These are phyloP conservation scores for Teratosphaeria zuluensis DNA, from an alignment of 2,329 filamentous ascomycete genomes.

Conservation along the genomic window DNA sequence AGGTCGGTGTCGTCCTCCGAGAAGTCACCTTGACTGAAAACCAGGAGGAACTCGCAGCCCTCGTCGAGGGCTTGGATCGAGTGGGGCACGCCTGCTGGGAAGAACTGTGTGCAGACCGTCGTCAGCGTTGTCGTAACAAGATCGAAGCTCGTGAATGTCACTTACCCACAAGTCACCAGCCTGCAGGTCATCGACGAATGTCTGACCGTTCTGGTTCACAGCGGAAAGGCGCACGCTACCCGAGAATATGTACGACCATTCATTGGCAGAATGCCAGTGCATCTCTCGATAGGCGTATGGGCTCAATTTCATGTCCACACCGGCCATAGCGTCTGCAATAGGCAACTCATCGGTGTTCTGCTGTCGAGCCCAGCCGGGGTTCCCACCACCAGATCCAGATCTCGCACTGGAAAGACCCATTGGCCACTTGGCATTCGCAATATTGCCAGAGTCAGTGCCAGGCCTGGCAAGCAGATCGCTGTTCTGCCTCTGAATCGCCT, in stretches of 20 bases:
- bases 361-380: constrained; percentile 60
- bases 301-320: constrained; percentile 31
- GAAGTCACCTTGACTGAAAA: constrained; percentile 51
- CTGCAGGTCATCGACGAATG: not conserved
- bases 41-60: constrained; percentile 49
- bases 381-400: constrained; percentile 44
- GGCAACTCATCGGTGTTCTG: constrained; percentile 53
- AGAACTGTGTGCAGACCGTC: constrained; percentile 4
- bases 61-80: constrained; percentile 28
- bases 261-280: constrained; percentile 26
- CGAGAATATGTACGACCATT: constrained; percentile 24
- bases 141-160: not conserved
- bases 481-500: constrained; percentile 29
- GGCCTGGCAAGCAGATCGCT: constrained; percentile 31
- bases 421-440: constrained; percentile 32
- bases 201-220: not conserved
- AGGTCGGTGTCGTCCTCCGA: constrained; percentile 53
- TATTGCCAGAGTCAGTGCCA: constrained; percentile 29
- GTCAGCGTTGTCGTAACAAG: too few relatives aligned
- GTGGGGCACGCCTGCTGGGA: constrained; percentile 19
- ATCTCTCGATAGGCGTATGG: constrained; percentile 26
- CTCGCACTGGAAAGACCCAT: not conserved
- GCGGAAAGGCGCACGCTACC: constrained; percentile 15
- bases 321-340: constrained; percentile 25
- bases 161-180: constrained; percentile 2